A percentile compares a stretch with the other conserved stretches of the same genome.
Evolutionary conservation across 805 yeast genomes (phyloP).

Genomic region (Pichia cabralensis): DNA sequence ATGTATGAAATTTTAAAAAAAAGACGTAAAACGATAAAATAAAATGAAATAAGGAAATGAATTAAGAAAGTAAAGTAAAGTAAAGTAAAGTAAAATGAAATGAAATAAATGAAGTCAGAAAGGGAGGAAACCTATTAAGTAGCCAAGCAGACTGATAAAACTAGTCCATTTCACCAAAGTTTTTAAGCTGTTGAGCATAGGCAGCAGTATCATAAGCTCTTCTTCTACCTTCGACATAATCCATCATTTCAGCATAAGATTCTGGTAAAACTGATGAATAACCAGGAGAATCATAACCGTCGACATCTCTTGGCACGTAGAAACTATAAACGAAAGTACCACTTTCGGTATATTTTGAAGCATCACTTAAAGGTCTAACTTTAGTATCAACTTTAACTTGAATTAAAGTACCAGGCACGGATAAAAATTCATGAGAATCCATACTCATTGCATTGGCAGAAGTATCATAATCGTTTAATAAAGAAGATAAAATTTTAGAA

Average conservation of each 20-base stretch:
- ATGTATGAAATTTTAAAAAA: no score
- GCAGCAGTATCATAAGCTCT: slow-evolving; percentile 76
- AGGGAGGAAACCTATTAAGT: no score
- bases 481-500: slow-evolving; percentile 13
- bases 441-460: slow-evolving; percentile 45
- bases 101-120: no score
- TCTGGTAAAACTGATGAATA: slow-evolving; percentile 74
- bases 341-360: slow-evolving; percentile 54
- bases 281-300: slow-evolving; percentile 38
- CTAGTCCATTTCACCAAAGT: slow-evolving; percentile 13
- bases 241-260: slow-evolving; percentile 87
- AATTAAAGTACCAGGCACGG: slow-evolving; percentile 75
- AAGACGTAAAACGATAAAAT: no score
- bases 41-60: no score
- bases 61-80: no score
- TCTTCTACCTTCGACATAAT: slow-evolving; percentile 81
- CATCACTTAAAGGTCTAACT: slow-evolving; percentile 50
- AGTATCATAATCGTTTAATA: slow-evolving; percentile 40
- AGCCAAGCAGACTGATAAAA: background rate
- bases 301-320: slow-evolving; percentile 60
- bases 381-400: slow-evolving; percentile 84
- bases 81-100: no score
- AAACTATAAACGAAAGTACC: slow-evolving; percentile 86
- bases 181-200: slow-evolving; percentile 40
- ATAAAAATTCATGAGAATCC: slow-evolving; percentile 48